These are phyloP conservation scores for Endocalyx cinctus DNA, from an alignment of 2,329 filamentous ascomycete genomes.

Conservation along the genomic window DNA sequence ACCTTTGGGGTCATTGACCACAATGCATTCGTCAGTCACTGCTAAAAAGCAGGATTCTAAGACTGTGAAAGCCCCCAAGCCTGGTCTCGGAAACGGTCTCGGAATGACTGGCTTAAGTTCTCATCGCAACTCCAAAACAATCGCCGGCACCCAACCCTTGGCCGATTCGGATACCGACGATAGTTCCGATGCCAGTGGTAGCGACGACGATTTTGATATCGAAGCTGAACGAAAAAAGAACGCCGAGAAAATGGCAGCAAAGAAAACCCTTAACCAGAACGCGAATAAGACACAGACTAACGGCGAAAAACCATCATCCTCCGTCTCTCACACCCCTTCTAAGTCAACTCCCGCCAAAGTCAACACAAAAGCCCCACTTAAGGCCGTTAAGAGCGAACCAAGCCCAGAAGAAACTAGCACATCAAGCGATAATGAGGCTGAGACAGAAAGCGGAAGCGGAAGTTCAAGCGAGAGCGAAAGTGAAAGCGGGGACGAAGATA, in stretches of 20 bases:
- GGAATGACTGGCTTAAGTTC: too few species aligned
- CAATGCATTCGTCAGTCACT: slow-evolving; percentile 20
- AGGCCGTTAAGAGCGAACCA: too few species aligned
- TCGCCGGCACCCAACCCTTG: too few species aligned
- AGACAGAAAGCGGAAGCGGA: slow-evolving; percentile 22
- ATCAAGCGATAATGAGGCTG: too few species aligned
- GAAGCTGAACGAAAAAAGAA: neutral
- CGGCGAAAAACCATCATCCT: slow-evolving; percentile 16
- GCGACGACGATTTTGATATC: slow-evolving; percentile 26
- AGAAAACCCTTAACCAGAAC: slow-evolving; percentile 26
- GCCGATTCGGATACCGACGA: slow-evolving; percentile 25
- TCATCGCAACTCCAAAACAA: too few species aligned
- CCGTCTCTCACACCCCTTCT: slow-evolving; percentile 13
- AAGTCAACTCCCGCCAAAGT: slow-evolving; percentile 13
- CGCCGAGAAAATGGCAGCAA: slow-evolving; percentile 20
- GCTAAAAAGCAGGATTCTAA: slow-evolving; percentile 19
- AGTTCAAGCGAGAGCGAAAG: slow-evolving; percentile 30
- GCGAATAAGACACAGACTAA: slow-evolving; percentile 24
- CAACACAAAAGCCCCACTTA: slow-evolving; percentile 12
- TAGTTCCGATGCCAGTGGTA: slow-evolving; percentile 31
- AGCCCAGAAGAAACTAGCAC: too few species aligned
- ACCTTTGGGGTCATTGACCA: slow-evolving; percentile 13
- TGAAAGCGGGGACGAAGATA: slow-evolving; percentile 7
- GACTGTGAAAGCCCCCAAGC: too few species aligned
- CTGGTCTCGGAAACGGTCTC: too few species aligned